Percentiles rank a stretch among this genome's conserved stretches.
phyloP scores from a whole-genome alignment of 331 rosid genomes.

The Stylosanthes scabra region DNA sequence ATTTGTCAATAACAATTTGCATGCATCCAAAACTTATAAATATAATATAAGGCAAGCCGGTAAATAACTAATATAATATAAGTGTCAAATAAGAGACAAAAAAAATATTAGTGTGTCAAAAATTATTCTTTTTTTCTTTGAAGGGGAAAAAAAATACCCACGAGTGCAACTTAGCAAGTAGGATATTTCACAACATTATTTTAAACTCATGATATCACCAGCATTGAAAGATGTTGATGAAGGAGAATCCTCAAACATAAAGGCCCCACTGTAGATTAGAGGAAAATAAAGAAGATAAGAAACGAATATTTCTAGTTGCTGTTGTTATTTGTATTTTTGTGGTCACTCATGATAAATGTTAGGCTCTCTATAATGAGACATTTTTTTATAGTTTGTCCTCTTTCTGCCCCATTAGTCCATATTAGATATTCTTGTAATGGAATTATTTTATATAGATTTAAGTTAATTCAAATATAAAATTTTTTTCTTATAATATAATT shows the following conservation, averaged over 20 bases:
- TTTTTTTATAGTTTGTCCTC: conserved; percentile 25
- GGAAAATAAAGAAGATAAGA: neutral
- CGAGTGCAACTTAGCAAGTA: neutral
- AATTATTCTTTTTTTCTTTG: too few species aligned
- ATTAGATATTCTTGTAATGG: conserved; percentile 4
- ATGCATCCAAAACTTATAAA: neutral
- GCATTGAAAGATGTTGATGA: conserved; percentile 40
- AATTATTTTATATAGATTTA: too few species aligned
- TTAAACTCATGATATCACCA: neutral
- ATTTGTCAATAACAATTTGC: conserved; percentile 1
- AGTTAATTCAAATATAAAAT: too few species aligned
- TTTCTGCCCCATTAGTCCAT: neutral
- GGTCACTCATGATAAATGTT: conserved; percentile 16
- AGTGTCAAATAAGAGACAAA: too few species aligned
- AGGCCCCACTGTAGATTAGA: conserved; percentile 12
- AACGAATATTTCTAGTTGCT: neutral
- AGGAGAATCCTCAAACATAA: conserved; percentile 17
- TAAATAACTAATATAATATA: neutral
- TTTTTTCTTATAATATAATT: too few species aligned
- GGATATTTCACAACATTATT: conserved; percentile 15
- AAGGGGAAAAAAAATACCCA: too few species aligned
- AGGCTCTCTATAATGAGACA: conserved; percentile 27
- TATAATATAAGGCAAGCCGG: conserved; percentile 27
- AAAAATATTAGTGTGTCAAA: too few species aligned
- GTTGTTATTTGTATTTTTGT: conserved; percentile 21